Evolutionary conservation across 225 moss, liverwort and hornwort genomes (phyloP), one percentile per base, ranked within the genome.

Genomic region (Bryoerythrophyllum caledonicum): DNA sequence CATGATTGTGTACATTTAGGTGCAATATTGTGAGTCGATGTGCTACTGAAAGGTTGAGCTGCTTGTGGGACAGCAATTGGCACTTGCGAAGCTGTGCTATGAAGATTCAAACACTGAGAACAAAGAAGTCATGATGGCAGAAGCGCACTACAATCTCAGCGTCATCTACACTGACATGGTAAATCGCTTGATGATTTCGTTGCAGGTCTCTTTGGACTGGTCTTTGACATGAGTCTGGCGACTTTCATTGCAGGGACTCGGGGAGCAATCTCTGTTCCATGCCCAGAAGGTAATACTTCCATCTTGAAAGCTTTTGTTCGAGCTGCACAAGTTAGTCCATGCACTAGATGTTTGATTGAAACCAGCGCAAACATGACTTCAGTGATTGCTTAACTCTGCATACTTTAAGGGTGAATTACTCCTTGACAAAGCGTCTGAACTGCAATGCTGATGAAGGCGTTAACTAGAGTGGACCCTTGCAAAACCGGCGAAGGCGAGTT

Each of bases 201-300:
- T 4, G 20, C 12, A 60, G 0, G 20, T 73, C 49, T 48, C 24
- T 4, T 19, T 40, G 44, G 14, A 40, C 12, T 37, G 0, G 5
- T 54, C 8, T 24, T 56, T 25, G 6, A 38, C 55, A 10, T 16
- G 48, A 48, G 0, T 9, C n/a, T 5, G 11, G 40, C 25, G 56
- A 41, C 12, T 41, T 58, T 26, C 10, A 27, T 38, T 88, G 82
- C 67, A 93, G 93, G 87, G 82, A 7, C 89, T 82, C 78, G 93
- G 91, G 64, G 89, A 90, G 69, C 93, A 93, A 56, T 82, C 93
- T 26, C 87, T 83, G 53, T 87, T 81, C 81, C 93, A 93, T 70
- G 93, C 87, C 37, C 85, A 89, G 62, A 87, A 88, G 87, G 93
- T 93, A 63, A 16, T 62, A 10, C 1, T 10, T 38, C 9, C 38